phyloP scores from a whole-genome alignment of 495 filamentous ascomycete genomes.

The Pseudoneurospora amorphoporcata region DNA sequence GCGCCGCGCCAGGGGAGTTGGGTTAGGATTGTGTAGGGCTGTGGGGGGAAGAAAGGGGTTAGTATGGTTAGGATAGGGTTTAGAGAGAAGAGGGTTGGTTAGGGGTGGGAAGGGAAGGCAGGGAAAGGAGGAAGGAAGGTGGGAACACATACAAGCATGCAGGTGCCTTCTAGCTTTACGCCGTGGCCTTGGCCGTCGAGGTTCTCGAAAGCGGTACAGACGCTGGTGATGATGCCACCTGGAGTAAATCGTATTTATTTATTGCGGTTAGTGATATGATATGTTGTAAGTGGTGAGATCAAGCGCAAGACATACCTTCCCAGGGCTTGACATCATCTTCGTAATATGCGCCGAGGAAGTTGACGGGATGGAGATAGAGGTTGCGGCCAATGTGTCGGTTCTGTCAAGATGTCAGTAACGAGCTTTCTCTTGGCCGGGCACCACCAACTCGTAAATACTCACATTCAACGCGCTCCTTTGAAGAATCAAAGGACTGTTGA shows the following conservation, averaged over 20 bases:
- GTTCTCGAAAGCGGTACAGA: constrained; percentile 70
- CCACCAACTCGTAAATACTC: neutral
- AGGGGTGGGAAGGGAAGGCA: neutral
- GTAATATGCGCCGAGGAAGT: constrained; percentile 49
- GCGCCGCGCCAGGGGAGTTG: constrained; percentile 53
- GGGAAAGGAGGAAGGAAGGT: neutral
- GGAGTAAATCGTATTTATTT: neutral
- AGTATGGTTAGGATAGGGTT: neutral
- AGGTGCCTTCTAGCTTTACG: constrained; percentile 63
- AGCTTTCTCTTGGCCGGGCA: neutral
- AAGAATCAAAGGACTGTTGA: constrained; percentile 68
- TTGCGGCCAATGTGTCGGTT: constrained; percentile 80
- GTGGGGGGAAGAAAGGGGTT: neutral
- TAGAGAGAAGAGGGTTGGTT: neutral
- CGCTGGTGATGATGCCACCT: constrained; percentile 60
- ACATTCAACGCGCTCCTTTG: constrained; percentile 57
- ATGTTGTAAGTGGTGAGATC: neutral
- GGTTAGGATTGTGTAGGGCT: constrained; percentile 34
- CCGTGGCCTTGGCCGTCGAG: constrained; percentile 76
- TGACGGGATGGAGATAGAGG: constrained; percentile 70
- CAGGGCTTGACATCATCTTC: constrained; percentile 59
- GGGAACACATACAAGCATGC: constrained; percentile 36
- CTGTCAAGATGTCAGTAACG: constrained; percentile 25
- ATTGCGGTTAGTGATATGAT: neutral
- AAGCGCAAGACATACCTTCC: constrained; percentile 47